Evolutionary conservation across 352 stramenopile species (phyloP).

Genomic region (Pythium phragmitis): DNA sequence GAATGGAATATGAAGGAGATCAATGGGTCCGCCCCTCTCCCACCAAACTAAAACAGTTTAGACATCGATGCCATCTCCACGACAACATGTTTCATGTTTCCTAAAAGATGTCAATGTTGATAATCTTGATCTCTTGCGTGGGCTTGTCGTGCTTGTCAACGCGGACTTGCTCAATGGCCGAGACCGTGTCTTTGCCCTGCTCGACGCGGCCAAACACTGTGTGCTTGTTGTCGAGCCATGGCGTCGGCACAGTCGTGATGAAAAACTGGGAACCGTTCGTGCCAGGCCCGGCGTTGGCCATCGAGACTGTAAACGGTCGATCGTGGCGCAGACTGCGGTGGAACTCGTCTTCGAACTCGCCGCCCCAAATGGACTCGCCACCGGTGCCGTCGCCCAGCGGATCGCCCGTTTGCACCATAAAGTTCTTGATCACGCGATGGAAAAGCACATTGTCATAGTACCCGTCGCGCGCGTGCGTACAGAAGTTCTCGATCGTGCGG

Average conservation of each 20-base stretch:
- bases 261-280: constrained; percentile 99
- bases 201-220: constrained; percentile 93
- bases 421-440: constrained; percentile 99
- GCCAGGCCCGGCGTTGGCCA: constrained; percentile 95
- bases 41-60: constrained; percentile 3
- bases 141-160: constrained; percentile 85
- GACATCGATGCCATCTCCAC: neutral
- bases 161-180: constrained; percentile 92
- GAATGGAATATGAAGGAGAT: constrained; percentile 52
- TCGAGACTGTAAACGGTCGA: constrained; percentile 97
- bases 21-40: neutral
- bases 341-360: constrained; percentile 99
- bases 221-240: constrained; percentile 97
- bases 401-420: constrained; percentile 98
- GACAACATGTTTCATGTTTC: neutral
- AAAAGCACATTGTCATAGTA: constrained; percentile 99
- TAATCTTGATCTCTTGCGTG: constrained; percentile 81
- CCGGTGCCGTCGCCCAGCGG: constrained; percentile 96
- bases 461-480: constrained; percentile 92
- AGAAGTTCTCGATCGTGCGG: constrained; percentile 98
- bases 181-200: constrained; percentile 96
- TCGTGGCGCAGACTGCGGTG: constrained; percentile 93
- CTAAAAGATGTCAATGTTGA: constrained; percentile 89
- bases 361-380: constrained; percentile 98
- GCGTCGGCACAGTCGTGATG: constrained; percentile 92